Evolutionary conservation across 1,139 yeast genomes (phyloP), one percentile per base, ranked within the genome.

Genomic region (Meyerozyma elateridarum): DNA sequence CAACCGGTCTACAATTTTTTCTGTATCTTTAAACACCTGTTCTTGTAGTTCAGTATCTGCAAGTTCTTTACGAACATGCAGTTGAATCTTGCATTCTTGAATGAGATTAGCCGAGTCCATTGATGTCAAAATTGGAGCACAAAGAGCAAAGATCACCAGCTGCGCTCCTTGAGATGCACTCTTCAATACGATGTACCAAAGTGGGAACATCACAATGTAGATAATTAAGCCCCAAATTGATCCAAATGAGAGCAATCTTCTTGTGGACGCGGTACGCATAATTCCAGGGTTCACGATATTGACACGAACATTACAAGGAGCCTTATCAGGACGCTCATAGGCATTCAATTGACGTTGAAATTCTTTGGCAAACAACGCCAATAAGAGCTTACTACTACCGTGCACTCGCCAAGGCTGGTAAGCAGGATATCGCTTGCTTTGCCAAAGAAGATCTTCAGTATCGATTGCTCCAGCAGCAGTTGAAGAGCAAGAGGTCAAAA

Each of bases 251-350:
- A 85, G 41, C 30, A 81, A 77, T 38, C 96, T 71, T 46, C 94
- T 76, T 29, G 91, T 81, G 22, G 93, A 78, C 2, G 94, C 85
- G 2, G 95, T 79, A 46, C 97, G 71, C 81, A 85, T 84, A 31
- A 89, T 46, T 0, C 98, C 98, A 0, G 98, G 98, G 49, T 91
- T 93, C 4, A 85, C 94, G 38, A 85, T 46, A 37, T 81, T 71
- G n/a, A 87, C 70, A 32, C 81, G 72, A 12, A 85, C 78, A 47
- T 83, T 84, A 48, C 73, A 69, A 2, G 85, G 83, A 19, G 80
- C 75, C 40, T 70, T 63, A 46, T 85, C 95, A 19, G 77, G 70
- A 22, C 89, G 65, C 46, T 76, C 77, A 42, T 73, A 76, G 3
- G 40, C 48, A 35, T 65, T 61, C 35, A 87, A 53, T 38, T 78